Percentiles rank a stretch among this genome's conserved stretches.
Evolutionary conservation across 1,139 yeast species (phyloP).

Genomic region (Kodamaea suecica): DNA sequence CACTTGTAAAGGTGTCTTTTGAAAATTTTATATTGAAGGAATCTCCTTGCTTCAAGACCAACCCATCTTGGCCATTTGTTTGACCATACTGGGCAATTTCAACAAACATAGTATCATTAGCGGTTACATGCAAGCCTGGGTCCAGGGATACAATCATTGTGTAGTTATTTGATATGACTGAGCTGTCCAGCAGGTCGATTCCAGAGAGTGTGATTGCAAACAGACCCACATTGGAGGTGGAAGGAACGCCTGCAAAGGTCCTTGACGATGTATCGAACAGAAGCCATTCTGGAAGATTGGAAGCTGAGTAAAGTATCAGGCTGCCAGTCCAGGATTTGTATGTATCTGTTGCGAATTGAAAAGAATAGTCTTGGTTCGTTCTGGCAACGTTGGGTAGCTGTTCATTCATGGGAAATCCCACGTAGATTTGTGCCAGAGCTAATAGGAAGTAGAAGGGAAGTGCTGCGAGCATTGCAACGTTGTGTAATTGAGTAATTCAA

Average conservation of each 20-base stretch:
- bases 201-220: slow-evolving; percentile 57
- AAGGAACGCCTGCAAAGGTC: slow-evolving; percentile 70
- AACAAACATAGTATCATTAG: slow-evolving; percentile 39
- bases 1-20: slow-evolving; percentile 49
- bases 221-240: slow-evolving; percentile 39
- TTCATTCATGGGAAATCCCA: slow-evolving; percentile 76
- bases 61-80: slow-evolving; percentile 71
- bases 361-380: slow-evolving; percentile 57
- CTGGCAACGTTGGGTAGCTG: slow-evolving; percentile 90
- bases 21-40: slow-evolving; percentile 63
- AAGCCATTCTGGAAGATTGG: slow-evolving; percentile 73
- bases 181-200: slow-evolving; percentile 51
- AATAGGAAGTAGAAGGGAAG: not conserved
- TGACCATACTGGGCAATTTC: slow-evolving; percentile 56
- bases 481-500: no score
- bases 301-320: slow-evolving; percentile 51
- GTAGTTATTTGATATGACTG: slow-evolving; percentile 46
- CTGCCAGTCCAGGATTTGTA: slow-evolving; percentile 50
- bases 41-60: slow-evolving; percentile 71
- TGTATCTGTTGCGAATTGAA: slow-evolving; percentile 70
- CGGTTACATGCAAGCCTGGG: slow-evolving; percentile 47
- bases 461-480: not conserved
- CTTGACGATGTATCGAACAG: slow-evolving; percentile 60
- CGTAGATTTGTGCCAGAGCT: slow-evolving; percentile 30
- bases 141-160: slow-evolving; percentile 56